Conservation (phyloP, 2,329 filamentous ascomycete genomes). For the Mycocentrospora acerina region DNA sequence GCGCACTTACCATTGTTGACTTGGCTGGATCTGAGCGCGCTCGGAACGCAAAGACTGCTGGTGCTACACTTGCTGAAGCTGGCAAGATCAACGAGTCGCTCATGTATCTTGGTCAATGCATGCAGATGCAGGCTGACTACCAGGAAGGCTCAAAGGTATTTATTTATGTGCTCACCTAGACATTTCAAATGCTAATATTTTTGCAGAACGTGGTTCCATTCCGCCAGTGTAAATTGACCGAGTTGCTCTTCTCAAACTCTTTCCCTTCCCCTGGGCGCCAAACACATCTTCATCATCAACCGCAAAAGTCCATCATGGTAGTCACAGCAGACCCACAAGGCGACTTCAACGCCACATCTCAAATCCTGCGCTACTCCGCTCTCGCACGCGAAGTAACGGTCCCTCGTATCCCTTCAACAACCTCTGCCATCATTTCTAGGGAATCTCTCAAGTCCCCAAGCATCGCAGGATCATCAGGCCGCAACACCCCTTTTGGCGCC, state of each 20-base stretch:
- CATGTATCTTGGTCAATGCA: constrained; percentile 96
- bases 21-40: constrained; percentile 93
- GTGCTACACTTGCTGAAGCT: constrained; percentile 87
- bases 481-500: constrained; percentile 48
- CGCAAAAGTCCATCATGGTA: constrained; percentile 92
- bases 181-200: constrained; percentile 14
- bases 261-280: constrained; percentile 50
- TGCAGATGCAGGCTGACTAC: constrained; percentile 89
- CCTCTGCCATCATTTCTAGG: constrained; percentile 62
- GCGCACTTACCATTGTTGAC: constrained; percentile 84
- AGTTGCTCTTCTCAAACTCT: constrained; percentile 55
- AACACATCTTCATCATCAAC: constrained; percentile 48
- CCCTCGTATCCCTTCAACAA: constrained; percentile 81
- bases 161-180: background rate
- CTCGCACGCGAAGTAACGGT: constrained; percentile 91
- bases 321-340: constrained; percentile 91
- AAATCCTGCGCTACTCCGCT: constrained; percentile 92
- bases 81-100: constrained; percentile 98
- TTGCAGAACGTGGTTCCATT: constrained; percentile 66
- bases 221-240: constrained; percentile 58
- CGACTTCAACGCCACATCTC: constrained; percentile 95
- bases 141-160: constrained; percentile 71
- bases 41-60: constrained; percentile 89
- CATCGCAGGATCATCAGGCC: constrained; percentile 44
- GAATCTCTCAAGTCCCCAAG: constrained; percentile 25